phyloP scores from a whole-genome alignment of 2,329 filamentous ascomycete genomes.

The Pestalotiopsis sp. region DNA sequence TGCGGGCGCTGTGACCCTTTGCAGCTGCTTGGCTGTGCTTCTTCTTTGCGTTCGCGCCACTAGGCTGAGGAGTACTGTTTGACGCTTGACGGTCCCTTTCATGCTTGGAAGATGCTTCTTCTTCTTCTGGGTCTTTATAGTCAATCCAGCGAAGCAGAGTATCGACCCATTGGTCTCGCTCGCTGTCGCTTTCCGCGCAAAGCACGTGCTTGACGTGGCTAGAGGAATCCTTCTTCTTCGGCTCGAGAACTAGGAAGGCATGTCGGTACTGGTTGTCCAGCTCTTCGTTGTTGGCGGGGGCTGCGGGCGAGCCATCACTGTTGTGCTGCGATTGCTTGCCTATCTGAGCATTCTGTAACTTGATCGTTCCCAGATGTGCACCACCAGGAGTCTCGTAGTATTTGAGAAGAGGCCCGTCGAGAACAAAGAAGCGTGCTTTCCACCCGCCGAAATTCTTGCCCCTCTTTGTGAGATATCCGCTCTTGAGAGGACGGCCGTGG shows the following conservation, averaged over 20 bases:
- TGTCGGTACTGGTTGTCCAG: constrained; percentile 93
- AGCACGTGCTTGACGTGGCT: constrained; percentile 90
- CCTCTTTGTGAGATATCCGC: constrained; percentile 91
- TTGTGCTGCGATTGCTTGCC: constrained; percentile 79
- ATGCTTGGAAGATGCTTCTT: constrained; percentile 40
- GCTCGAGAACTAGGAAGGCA: constrained; percentile 91
- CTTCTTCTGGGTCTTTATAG: constrained; percentile 62
- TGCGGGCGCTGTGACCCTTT: constrained; percentile 34
- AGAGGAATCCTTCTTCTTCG: constrained; percentile 91
- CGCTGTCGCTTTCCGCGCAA: constrained; percentile 90
- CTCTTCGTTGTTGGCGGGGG: constrained; percentile 62
- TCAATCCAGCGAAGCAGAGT: constrained; percentile 88
- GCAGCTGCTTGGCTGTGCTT: constrained; percentile 30
- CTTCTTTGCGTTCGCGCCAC: constrained; percentile 42
- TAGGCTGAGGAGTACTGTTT: constrained; percentile 33
- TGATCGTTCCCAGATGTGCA: constrained; percentile 89
- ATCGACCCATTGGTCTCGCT: constrained; percentile 93
- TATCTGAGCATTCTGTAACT: constrained; percentile 86
- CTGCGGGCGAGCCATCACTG: constrained; percentile 62
- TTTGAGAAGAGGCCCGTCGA: constrained; percentile 66
- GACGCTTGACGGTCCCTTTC: constrained; percentile 42
- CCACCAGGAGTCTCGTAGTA: constrained; percentile 94
- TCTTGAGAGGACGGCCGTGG: constrained; percentile 70
- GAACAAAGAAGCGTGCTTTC: constrained; percentile 76
- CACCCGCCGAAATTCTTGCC: constrained; percentile 99